Evolutionary conservation across 495 filamentous ascomycete genomes (phyloP).

Genomic region (Hypomontagnella submonticulosa): DNA sequence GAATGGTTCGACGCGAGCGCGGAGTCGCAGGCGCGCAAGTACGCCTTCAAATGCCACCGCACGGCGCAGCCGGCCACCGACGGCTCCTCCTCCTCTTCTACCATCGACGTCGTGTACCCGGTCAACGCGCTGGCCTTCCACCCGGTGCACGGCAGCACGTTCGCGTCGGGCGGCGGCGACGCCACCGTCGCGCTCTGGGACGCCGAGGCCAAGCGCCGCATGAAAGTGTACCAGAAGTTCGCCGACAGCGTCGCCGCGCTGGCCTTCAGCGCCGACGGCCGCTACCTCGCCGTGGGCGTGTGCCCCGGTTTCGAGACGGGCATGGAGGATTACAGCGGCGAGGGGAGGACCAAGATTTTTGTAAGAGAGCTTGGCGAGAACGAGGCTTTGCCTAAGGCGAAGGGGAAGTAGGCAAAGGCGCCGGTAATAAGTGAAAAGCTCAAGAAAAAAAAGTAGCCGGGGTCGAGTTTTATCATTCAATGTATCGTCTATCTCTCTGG

Average conservation of each 20-base stretch:
- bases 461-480: not conserved
- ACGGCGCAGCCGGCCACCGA: constrained; percentile 56
- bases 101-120: constrained; percentile 85
- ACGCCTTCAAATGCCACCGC: constrained; percentile 98
- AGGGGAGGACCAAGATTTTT: constrained; percentile 78
- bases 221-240: constrained; percentile 88
- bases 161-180: constrained; percentile 93
- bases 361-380: constrained; percentile 84
- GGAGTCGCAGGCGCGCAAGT: constrained; percentile 88
- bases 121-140: constrained; percentile 96
- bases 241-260: constrained; percentile 79
- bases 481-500: constrained; percentile 19
- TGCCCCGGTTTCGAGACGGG: constrained; percentile 95
- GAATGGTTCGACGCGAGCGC: constrained; percentile 95
- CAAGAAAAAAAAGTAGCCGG: constrained; percentile 1
- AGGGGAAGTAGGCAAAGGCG: constrained; percentile 53
- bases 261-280: constrained; percentile 81
- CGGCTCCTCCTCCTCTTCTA: constrained; percentile 51
- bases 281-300: constrained; percentile 82
- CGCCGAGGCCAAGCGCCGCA: constrained; percentile 87
- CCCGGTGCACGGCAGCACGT: constrained; percentile 82
- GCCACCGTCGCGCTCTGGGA: constrained; percentile 97
- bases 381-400: constrained; percentile 90
- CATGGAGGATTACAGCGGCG: constrained; percentile 75
- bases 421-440: constrained; percentile 1